Conservation (phyloP, 2,329 filamentous ascomycete species). For the Hypoxylon sp. region DNA sequence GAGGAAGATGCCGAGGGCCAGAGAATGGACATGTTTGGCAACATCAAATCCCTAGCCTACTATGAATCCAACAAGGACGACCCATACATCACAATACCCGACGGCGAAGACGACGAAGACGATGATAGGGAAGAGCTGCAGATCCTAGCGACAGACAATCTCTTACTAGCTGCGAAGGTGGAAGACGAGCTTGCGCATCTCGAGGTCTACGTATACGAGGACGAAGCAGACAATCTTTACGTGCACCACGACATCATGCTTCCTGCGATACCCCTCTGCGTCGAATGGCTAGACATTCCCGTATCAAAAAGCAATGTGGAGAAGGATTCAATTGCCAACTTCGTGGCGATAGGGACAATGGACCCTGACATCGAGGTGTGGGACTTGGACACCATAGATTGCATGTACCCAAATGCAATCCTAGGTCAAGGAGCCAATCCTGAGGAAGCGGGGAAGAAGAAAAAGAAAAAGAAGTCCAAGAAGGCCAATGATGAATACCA, state of each 20-base stretch:
- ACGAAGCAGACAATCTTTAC: conserved; percentile 94
- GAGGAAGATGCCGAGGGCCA: conserved; percentile 77
- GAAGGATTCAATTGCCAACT: conserved; percentile 83
- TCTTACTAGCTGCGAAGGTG: conserved; percentile 91
- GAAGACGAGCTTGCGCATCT: conserved; percentile 98
- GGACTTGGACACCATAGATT: conserved; percentile 96
- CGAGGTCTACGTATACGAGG: conserved; percentile 98
- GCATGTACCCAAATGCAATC: conserved; percentile 98
- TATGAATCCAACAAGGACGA: conserved; percentile 95
- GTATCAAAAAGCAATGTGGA: conserved; percentile 78
- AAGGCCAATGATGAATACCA: conserved; percentile 94
- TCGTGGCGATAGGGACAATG: conserved; percentile 95
- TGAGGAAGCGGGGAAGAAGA: conserved; percentile 71
- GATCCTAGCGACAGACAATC: conserved; percentile 91
- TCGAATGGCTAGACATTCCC: conserved; percentile 96
- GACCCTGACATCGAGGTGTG: conserved; percentile 99
- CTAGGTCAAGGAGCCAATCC: conserved; percentile 79
- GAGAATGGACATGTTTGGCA: conserved; percentile 93
- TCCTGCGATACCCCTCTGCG: conserved; percentile 92
- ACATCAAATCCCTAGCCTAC: conserved; percentile 92
- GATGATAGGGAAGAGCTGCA: conserved; percentile 95
- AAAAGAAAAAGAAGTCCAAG: conserved; percentile 90
- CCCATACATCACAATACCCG: conserved; percentile 92
- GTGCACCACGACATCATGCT: conserved; percentile 99
- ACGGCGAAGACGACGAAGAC: conserved; percentile 79